These are phyloP conservation scores for Westerdykella ornata DNA, from an alignment of 2,329 filamentous ascomycete species.

Conservation along the genomic window DNA sequence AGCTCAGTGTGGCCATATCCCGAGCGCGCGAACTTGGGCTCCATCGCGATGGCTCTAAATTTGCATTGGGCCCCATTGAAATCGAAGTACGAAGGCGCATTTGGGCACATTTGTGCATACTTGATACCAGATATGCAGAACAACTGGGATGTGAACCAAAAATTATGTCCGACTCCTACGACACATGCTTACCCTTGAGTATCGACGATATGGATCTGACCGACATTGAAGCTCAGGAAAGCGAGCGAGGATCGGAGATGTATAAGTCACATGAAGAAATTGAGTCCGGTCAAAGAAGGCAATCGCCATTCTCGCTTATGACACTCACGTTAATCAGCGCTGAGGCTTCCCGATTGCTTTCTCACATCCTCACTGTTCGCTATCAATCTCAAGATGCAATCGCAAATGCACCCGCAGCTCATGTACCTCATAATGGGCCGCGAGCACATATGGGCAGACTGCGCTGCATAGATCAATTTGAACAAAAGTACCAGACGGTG, in stretches of 20 bases:
- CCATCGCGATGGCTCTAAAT: conserved; percentile 47
- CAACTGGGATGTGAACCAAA: conserved; percentile 62
- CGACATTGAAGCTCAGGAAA: conserved; percentile 10
- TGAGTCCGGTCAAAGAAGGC: conserved; percentile 9
- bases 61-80: conserved; percentile 59
- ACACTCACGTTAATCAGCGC: conserved; percentile 12
- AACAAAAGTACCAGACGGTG: conserved; percentile 6
- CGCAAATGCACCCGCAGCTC: conserved; percentile 3
- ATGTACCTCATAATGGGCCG: conserved; percentile 2
- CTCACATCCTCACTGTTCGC: conserved; percentile 7
- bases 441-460: conserved; percentile 5
- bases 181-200: conserved; percentile 63
- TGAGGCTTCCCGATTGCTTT: conserved; percentile 13
- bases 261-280: conserved; percentile 10
- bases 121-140: conserved; percentile 66
- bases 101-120: conserved; percentile 68
- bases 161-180: conserved; percentile 63
- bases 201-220: conserved; percentile 56
- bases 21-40: conserved; percentile 15
- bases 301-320: conserved; percentile 14
- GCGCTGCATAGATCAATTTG: conserved; percentile 8
- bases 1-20: conserved; percentile 12
- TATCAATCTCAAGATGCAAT: conserved; percentile 15
- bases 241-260: not conserved
- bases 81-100: conserved; percentile 62